Base-by-base conservation (phyloP, 129 eudicot species). In the Dittrichia graveolens region DNA sequence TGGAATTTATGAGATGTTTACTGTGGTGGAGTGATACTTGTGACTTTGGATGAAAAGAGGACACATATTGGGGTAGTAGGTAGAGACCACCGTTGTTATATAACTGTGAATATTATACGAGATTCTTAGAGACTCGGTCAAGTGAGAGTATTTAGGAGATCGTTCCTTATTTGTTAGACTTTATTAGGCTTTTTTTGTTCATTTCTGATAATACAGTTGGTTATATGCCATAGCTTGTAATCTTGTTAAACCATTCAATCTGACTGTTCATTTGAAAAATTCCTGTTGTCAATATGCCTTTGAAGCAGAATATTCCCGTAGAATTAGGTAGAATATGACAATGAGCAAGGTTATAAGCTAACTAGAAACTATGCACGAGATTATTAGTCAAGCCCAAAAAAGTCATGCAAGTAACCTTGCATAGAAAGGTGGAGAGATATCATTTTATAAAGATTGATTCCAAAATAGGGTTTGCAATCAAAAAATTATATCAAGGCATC, bases 131-230 rank as follows among this genome's bases (percentile, higher is more conserved):
- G 58, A 31, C 72, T 35, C 13, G 7, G 31, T 67, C 34, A 50
- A 13, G 24, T 31, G 62, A 15, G 74, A 69, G 10, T 39, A 11
- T 24, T 24, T 24, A 47, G 38, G 61, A 37, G 40, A 39, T 14
- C 8, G 6, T 49, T 73, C 62, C 71, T 73, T 74, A 49, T 61
- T 38, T 49, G 63, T 35, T 74, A 74, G 65, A 41, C 50, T 48
- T 40, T 53, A 53, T 53, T 65, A 41, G 79, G 63, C 13, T 38
- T 12, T 68, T 15, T 39, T 40, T 9, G 15, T 0, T 61, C 34
- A 68, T 6, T 13, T 49, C 49, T 65, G n/a, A 47, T 13, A 44
- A 5, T 40, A 66, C 39, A 13, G 40, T 48, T 66, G 43, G 57
- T 12, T 46, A 18, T 8, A 46, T 46, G 71, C 43, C 19, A 44